Evolutionary conservation across 2,329 filamentous ascomycete genomes (phyloP).

Genomic region (Penicillium griseofulvum): DNA sequence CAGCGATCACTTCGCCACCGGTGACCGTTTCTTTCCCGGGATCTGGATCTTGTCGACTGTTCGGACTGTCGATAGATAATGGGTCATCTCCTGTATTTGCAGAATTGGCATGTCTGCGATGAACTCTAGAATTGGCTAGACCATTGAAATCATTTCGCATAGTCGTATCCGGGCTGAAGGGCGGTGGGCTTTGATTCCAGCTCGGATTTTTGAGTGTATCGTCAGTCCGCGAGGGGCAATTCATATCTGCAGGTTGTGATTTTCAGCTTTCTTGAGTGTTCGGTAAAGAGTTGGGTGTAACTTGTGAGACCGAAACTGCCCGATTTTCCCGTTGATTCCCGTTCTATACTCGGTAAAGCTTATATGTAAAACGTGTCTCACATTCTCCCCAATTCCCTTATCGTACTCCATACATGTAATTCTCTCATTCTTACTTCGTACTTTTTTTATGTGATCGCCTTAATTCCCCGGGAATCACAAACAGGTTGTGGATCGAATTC

Average conservation of each 20-base stretch:
- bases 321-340: conserved; percentile 13
- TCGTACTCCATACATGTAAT: too few relatives aligned
- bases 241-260: conserved; percentile 48
- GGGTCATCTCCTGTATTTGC: conserved; percentile 25
- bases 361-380: neutral
- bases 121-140: conserved; percentile 57
- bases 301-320: conserved; percentile 23
- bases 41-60: conserved; percentile 22
- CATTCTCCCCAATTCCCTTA: too few relatives aligned
- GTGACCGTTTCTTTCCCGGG: conserved; percentile 23
- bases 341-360: neutral
- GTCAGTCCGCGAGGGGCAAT: conserved; percentile 63
- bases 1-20: conserved; percentile 30
- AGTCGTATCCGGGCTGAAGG: conserved; percentile 58
- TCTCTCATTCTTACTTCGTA: too few relatives aligned
- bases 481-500: neutral
- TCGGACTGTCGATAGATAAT: conserved; percentile 19
- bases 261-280: neutral
- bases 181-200: conserved; percentile 62
- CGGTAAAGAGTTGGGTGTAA: conserved; percentile 2
- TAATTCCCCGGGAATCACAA: neutral
- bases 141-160: conserved; percentile 62
- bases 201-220: conserved; percentile 51
- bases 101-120: conserved; percentile 39
- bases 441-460: neutral